Evolutionary conservation across 495 filamentous ascomycete species (phyloP).

Genomic region (Neurospora tetrasperma): DNA sequence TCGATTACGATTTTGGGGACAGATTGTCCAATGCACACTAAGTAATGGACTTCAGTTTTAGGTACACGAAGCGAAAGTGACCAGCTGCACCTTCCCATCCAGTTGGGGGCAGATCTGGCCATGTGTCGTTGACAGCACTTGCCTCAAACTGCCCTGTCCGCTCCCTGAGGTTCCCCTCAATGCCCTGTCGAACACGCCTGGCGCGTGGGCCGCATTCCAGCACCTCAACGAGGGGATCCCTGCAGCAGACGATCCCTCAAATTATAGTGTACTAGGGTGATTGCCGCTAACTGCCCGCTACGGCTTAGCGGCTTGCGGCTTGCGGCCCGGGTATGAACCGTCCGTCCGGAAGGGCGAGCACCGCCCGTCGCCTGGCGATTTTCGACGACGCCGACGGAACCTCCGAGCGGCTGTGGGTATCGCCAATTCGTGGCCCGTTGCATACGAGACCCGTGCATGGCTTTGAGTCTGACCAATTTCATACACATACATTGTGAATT

Average conservation of each 20-base stretch:
- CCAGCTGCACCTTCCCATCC: not conserved
- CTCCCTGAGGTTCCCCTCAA: not conserved
- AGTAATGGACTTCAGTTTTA: not conserved
- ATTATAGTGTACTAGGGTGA: not conserved
- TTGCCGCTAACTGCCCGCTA: not conserved
- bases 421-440: not conserved
- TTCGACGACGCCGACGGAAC: not conserved
- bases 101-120: slow-evolving; percentile 12
- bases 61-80: not conserved
- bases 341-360: not conserved
- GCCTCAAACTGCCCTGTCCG: not conserved
- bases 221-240: not conserved
- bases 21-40: slow-evolving; percentile 14
- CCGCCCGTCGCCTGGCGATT: not conserved
- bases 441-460: not conserved
- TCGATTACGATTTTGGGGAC: slow-evolving; percentile 13
- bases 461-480: not conserved
- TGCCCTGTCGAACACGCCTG: not conserved
- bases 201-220: not conserved
- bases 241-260: not conserved
- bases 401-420: not conserved
- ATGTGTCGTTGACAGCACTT: slow-evolving; percentile 13
- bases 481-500: not conserved
- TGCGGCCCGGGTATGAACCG: not conserved
- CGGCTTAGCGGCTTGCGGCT: not conserved